A percentile compares a stretch with the other conserved stretches of the same genome.
Evolutionary conservation across 768 basidiomycete genomes (phyloP).

Genomic region (Royoungia palumana): DNA sequence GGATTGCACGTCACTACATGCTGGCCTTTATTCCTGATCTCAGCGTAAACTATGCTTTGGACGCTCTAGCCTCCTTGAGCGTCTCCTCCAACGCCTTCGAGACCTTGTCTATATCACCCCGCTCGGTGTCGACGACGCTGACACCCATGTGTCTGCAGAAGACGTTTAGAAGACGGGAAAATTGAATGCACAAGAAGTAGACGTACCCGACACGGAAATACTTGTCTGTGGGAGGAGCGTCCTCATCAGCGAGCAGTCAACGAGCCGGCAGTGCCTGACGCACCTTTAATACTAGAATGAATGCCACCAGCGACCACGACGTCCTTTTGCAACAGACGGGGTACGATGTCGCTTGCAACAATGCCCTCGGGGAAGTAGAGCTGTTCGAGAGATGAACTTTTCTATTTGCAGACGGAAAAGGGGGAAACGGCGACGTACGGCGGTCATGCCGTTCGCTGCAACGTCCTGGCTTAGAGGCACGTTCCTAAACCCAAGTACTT

Average conservation of each 20-base stretch:
- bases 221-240: slow-evolving; percentile 46
- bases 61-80: slow-evolving; percentile 36
- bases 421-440: slow-evolving; percentile 42
- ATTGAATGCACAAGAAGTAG: background rate
- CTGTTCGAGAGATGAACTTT: slow-evolving; percentile 29
- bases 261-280: slow-evolving; percentile 12
- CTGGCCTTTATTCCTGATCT: too few relatives aligned
- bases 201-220: slow-evolving; percentile 88
- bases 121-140: slow-evolving; percentile 63
- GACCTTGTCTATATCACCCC: slow-evolving; percentile 76
- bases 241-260: slow-evolving; percentile 6
- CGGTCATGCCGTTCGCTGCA: slow-evolving; percentile 94
- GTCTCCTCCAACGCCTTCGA: slow-evolving; percentile 61
- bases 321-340: slow-evolving; percentile 64
- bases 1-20: too few relatives aligned
- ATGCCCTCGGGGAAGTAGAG: slow-evolving; percentile 83
- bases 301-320: slow-evolving; percentile 88
- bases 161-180: slow-evolving; percentile 2
- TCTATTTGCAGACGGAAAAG: too few relatives aligned
- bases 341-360: slow-evolving; percentile 71
- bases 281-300: slow-evolving; percentile 78
- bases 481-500: slow-evolving; percentile 67
- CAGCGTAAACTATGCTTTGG: slow-evolving; percentile 7
- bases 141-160: slow-evolving; percentile 79
- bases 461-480: slow-evolving; percentile 59